phyloP scores from a whole-genome alignment of 2,329 filamentous ascomycete species.

The Ophiobolus disseminans region DNA sequence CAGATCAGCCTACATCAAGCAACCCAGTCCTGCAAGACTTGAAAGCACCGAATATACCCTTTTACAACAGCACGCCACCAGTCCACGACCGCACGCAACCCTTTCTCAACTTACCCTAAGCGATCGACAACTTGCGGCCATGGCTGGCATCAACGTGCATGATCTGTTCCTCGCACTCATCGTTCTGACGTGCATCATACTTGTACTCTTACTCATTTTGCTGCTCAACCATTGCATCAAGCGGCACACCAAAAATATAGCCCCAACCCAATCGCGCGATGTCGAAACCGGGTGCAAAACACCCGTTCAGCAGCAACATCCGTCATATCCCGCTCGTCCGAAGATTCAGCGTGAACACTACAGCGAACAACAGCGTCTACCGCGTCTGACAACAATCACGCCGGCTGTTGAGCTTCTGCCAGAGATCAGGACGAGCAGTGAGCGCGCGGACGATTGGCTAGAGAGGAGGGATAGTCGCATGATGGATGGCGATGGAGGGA shows the following conservation, averaged over 20 bases:
- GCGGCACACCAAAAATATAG: background rate
- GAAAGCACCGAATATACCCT: constrained; percentile 4
- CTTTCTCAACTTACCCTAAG: background rate
- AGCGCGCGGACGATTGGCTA: constrained; percentile 26
- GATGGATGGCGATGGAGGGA: constrained; percentile 10
- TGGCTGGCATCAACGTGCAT: background rate
- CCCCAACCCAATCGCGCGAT: background rate
- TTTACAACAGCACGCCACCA: constrained; percentile 2
- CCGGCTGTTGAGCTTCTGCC: constrained; percentile 18
- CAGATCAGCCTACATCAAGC: background rate
- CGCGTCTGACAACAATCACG: constrained; percentile 3
- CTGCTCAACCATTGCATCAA: constrained; percentile 16
- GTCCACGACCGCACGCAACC: no score
- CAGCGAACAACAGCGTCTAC: constrained; percentile 12
- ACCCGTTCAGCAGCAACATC: no score
- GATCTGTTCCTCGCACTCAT: constrained; percentile 24
- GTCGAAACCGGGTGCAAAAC: background rate
- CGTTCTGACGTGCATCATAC: constrained; percentile 17
- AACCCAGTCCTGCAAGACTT: background rate
- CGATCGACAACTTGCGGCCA: background rate
- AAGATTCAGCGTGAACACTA: constrained; percentile 11
- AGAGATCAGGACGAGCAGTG: constrained; percentile 19
- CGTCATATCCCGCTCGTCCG: constrained; percentile 11
- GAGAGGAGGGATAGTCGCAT: constrained; percentile 12
- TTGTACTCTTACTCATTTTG: constrained; percentile 25